Evolutionary conservation across 2,329 filamentous ascomycete species (phyloP), one percentile per base, ranked within the genome.

Genomic region (Thelonectria discophora): DNA sequence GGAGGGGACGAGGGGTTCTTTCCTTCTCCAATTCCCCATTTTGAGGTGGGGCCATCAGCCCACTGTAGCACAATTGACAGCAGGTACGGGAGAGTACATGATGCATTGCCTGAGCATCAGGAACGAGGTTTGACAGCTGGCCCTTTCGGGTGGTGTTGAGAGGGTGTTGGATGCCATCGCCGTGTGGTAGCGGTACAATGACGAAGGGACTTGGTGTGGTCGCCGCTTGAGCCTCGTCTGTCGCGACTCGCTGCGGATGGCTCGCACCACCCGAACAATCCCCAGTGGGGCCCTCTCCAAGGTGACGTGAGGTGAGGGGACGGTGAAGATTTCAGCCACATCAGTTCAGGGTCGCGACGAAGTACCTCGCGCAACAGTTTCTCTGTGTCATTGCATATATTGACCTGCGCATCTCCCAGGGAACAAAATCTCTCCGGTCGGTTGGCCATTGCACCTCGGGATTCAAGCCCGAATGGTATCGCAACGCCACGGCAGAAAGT

Each of bases 291-390:
- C 39, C 40, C 17, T 15, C 30, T 24, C n/a, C 34, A 6, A 34
- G 27, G n/a, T 20, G 11, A n/a, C 9, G 21, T 18, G 32, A 53
- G 53, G 53, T 61, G 58, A 55, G 47, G 17, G 45, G 21, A 47
- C 45, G 20, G 17, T 37, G 55, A 40, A 18, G 21, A 46, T 24
- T 32, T 59, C 57, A 59, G 63, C 63, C 63, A 65, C 60, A 65
- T 34, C 12, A 5, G 48, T 42, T 53, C 43, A 42, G 47, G 30
- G 8, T 15, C 5, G 9, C 21, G 5, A 21, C 3, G n/a, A 20
- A 34, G 48, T 27, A 56, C 61, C 40, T 50, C 53, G 40, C 48
- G 47, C 40, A 20, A 45, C 7, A 45, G 17, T 18, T 21, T 45
- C 42, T 17, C 39, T 42, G n/a, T 42, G 39, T 42, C 39, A 42